Conservation (phyloP, 805 yeast species). For the Candida parachauliodes region DNA sequence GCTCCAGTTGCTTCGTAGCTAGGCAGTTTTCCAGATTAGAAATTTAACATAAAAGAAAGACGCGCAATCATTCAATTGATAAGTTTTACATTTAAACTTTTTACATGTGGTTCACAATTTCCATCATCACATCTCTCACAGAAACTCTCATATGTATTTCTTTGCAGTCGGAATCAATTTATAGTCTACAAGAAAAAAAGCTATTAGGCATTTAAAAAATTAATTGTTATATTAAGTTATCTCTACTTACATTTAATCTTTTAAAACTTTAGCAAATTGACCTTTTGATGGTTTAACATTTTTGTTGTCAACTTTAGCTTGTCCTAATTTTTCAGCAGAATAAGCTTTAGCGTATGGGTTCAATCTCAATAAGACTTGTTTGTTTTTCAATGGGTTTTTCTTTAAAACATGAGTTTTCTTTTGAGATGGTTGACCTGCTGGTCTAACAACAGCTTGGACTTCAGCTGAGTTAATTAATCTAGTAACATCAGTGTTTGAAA, state of each 20-base stretch:
- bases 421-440: conserved; percentile 91
- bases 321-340: conserved; percentile 86
- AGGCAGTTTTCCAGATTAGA: too few species aligned
- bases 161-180: too few species aligned
- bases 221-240: too few species aligned
- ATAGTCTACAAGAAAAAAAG: too few species aligned
- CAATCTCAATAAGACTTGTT: conserved; percentile 94
- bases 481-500: conserved; percentile 93
- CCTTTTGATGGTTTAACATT: conserved; percentile 68
- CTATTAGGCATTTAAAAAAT: too few species aligned
- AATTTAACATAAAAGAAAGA: too few species aligned
- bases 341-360: conserved; percentile 99
- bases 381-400: conserved; percentile 98
- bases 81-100: too few species aligned
- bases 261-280: conserved; percentile 64
- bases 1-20: too few species aligned
- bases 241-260: conserved; percentile 39
- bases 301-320: conserved; percentile 66
- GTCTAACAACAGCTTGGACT: conserved; percentile 95
- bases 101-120: too few species aligned
- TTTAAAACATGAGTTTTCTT: conserved; percentile 94
- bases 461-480: conserved; percentile 98
- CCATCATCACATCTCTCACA: too few species aligned
- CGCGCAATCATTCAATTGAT: too few species aligned
- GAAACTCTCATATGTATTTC: too few species aligned